A percentile compares a stretch with the other conserved stretches of the same genome.
Conservation (phyloP, 1,139 yeast genomes). For the Protomyces gravidus region DNA sequence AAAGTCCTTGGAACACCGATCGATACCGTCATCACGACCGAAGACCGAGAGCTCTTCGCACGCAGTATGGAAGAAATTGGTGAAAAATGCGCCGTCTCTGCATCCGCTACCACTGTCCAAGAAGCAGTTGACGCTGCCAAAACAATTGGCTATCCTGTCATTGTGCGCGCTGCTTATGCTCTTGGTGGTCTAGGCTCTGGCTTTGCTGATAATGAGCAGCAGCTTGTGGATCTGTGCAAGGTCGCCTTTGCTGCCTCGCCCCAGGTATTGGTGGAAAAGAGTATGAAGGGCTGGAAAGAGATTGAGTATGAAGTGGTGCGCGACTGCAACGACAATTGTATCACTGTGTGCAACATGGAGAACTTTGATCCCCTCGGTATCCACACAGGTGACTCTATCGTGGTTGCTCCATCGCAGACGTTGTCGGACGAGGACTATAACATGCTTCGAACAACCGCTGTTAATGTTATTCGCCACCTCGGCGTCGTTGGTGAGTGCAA, state of each 20-base stretch:
- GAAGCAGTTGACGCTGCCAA: conserved; percentile 85
- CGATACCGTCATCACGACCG: conserved; percentile 92
- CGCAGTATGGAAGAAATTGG: conserved; percentile 89
- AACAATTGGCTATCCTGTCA: conserved; percentile 88
- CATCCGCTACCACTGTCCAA: conserved; percentile 69
- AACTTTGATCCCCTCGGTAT: conserved; percentile 98
- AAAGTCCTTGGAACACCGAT: conserved; percentile 95
- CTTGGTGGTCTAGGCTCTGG: conserved; percentile 98
- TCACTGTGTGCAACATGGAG: conserved; percentile 98
- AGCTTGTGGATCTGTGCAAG: conserved; percentile 76
- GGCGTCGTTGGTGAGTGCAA: conserved; percentile 99
- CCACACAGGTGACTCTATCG: conserved; percentile 98
- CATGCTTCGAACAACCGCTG: conserved; percentile 97
- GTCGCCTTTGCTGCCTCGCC: conserved; percentile 95
- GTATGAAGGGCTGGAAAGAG: conserved; percentile 99
- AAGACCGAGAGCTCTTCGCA: conserved; percentile 94
- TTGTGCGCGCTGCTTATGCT: conserved; percentile 96
- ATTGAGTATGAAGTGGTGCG: conserved; percentile 98
- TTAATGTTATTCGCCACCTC: conserved; percentile 91
- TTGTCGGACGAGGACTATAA: conserved; percentile 95
- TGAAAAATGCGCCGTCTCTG: conserved; percentile 91
- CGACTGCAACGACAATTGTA: conserved; percentile 95
- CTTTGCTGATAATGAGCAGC: conserved; percentile 84
- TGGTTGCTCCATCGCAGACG: conserved; percentile 98
- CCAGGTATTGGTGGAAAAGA: conserved; percentile 89